Percentiles rank a stretch among this genome's conserved stretches.
Conservation (phyloP, 306 rosid genomes). For the Argentina anserina region DNA sequence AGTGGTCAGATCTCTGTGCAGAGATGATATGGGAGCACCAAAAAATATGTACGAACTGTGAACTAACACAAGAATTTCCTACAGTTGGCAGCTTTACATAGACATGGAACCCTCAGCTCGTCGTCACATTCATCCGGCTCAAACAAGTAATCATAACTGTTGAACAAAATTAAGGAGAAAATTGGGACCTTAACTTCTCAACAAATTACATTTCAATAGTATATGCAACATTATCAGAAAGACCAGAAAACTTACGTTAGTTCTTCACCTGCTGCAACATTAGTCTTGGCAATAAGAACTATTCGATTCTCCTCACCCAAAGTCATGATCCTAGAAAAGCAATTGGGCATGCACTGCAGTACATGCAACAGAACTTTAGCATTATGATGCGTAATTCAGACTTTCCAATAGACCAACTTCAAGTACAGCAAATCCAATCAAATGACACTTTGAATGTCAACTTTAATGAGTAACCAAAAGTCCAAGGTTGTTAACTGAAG, state of each 20-base stretch:
- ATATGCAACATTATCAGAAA: background rate
- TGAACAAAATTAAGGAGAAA: conserved; percentile 9
- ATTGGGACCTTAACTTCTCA: background rate
- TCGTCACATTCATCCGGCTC: conserved; percentile 88
- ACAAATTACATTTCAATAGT: background rate
- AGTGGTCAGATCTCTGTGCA: conserved; percentile 26
- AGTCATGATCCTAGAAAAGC: conserved; percentile 89
- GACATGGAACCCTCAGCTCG: conserved; percentile 86
- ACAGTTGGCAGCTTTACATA: conserved; percentile 73
- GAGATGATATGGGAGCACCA: background rate
- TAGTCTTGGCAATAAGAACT: conserved; percentile 82
- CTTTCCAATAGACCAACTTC: background rate
- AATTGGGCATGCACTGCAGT: conserved; percentile 96
- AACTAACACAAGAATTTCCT: conserved; percentile 78
- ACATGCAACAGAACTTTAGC: conserved; percentile 16
- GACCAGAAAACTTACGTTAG: conserved; percentile 50
- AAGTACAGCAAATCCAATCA: background rate
- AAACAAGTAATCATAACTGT: conserved; percentile 92
- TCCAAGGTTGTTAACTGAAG: background rate
- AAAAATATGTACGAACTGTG: conserved; percentile 12
- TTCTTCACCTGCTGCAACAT: conserved; percentile 85
- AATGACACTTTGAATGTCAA: background rate
- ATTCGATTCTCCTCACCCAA: conserved; percentile 68
- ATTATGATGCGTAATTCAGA: background rate
- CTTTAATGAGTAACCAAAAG: background rate